A percentile compares a stretch with the other conserved stretches of the same genome.
These are phyloP conservation scores for Colletotrichum tofieldiae DNA, from an alignment of 2,329 filamentous ascomycete species.

Conservation along the genomic window DNA sequence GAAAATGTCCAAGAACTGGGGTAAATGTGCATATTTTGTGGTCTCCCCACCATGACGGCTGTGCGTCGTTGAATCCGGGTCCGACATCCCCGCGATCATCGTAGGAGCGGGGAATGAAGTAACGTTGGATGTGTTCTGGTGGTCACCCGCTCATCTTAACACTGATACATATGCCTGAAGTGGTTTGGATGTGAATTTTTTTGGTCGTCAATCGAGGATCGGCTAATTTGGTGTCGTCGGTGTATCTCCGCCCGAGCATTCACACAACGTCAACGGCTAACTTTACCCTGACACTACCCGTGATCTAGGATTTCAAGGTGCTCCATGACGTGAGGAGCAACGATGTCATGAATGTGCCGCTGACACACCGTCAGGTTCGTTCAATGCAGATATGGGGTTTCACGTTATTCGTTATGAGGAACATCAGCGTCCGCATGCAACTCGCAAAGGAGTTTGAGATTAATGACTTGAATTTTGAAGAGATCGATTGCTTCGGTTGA, in stretches of 20 bases:
- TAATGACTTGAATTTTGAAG: no score
- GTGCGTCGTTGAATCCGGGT: neutral
- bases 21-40: conserved; percentile 4
- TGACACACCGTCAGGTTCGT: neutral
- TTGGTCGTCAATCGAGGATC: neutral
- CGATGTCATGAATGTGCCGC: neutral
- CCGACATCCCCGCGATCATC: conserved; percentile 35
- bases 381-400: no score
- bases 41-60: conserved; percentile 14
- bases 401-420: no score
- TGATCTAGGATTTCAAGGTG: neutral
- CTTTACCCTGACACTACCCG: neutral
- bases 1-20: conserved; percentile 5
- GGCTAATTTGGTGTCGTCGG: neutral
- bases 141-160: neutral
- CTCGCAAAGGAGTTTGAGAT: no score
- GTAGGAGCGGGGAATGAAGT: conserved; percentile 9
- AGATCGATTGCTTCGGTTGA: no score
- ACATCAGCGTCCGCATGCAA: no score
- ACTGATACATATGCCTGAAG: neutral
- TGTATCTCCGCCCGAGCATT: neutral
- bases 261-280: neutral
- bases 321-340: neutral
- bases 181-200: neutral
- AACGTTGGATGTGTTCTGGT: neutral